phyloP scores from a whole-genome alignment of 768 basidiomycete genomes.

The Rhodotorula kratochvilovae region DNA sequence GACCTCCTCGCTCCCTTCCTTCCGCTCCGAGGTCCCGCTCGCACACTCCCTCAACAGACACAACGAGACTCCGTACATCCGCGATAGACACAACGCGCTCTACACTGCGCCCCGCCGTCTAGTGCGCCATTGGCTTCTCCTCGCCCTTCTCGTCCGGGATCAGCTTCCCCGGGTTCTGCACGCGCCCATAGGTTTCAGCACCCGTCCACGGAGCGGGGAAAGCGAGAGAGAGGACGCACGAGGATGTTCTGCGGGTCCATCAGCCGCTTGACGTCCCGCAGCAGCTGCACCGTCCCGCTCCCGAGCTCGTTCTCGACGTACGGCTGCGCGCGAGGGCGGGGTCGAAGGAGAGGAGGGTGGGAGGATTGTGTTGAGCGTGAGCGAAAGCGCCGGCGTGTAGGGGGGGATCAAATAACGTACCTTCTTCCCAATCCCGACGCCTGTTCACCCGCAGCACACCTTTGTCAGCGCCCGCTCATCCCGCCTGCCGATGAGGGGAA shows the following conservation, averaged over 20 bases:
- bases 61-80: neutral
- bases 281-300: constrained; percentile 70
- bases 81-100: no score
- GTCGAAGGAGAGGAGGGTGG: neutral
- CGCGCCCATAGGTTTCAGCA: neutral
- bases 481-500: neutral
- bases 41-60: no score
- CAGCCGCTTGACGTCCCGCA: constrained; percentile 73
- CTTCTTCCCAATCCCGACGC: constrained; percentile 22
- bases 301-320: constrained; percentile 80
- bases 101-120: no score
- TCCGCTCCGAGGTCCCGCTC: no score
- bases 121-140: neutral
- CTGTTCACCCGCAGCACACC: neutral
- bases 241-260: constrained; percentile 76
- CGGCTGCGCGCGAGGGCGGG: constrained; percentile 44
- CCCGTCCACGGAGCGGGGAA: no score
- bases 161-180: constrained; percentile 33
- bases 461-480: neutral
- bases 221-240: constrained; percentile 10
- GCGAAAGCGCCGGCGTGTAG: no score
- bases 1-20: no score
- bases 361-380: neutral
- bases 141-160: constrained; percentile 15
- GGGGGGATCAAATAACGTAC: no score